phyloP scores from a whole-genome alignment of 257 asterid species.

The Scutellaria minor region DNA sequence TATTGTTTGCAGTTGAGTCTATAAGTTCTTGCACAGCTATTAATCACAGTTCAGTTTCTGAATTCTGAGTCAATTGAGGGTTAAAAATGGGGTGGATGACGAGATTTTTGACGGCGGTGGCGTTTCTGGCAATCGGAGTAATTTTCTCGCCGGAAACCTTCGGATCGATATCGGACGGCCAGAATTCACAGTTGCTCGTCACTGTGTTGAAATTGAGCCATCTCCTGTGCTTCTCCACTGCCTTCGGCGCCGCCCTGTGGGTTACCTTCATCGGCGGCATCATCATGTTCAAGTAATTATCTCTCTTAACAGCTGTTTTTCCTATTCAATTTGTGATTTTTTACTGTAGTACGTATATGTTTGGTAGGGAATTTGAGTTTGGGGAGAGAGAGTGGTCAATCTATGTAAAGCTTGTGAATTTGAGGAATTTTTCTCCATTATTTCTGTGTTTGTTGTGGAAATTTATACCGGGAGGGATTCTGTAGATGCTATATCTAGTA shows the following conservation, averaged over 20 bases:
- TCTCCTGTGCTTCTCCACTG: constrained; percentile 90
- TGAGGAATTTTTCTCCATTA: not conserved
- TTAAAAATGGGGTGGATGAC: constrained; percentile 81
- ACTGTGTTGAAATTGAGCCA: constrained; percentile 74
- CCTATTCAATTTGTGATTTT: not conserved
- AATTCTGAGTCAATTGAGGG: not conserved
- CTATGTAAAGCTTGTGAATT: not conserved
- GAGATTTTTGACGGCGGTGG: constrained; percentile 73
- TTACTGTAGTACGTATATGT: not conserved
- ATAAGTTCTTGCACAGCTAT: not conserved
- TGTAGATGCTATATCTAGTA: not conserved
- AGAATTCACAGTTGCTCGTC: constrained; percentile 50
- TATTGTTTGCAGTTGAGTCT: not conserved
- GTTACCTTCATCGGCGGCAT: constrained; percentile 99
- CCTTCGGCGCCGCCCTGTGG: constrained; percentile 98
- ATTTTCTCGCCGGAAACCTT: constrained; percentile 88
- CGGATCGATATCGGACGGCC: constrained; percentile 73
- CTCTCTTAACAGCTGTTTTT: constrained; percentile 7
- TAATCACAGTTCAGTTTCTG: not conserved
- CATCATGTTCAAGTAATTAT: constrained; percentile 90
- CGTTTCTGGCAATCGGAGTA: constrained; percentile 81
- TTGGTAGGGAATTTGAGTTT: constrained; percentile 3
- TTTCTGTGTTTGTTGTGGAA: constrained; percentile 18
- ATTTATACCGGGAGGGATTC: not conserved
- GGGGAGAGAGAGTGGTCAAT: not conserved